Evolutionary conservation across 768 basidiomycete species (phyloP).

Genomic region (Serendipita vermifera): DNA sequence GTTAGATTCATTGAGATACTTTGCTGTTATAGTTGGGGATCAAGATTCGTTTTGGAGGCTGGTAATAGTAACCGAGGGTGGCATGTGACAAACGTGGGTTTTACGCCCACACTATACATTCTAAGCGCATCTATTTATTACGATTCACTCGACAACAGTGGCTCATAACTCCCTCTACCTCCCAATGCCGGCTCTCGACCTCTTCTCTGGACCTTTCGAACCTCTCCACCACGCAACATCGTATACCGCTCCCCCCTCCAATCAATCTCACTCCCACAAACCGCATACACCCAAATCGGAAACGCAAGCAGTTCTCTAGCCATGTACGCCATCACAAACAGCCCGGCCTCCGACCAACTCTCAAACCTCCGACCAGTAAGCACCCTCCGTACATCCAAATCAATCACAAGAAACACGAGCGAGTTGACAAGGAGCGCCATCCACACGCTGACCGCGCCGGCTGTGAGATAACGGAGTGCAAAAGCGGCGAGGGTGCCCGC

Average conservation of each 20-base stretch:
- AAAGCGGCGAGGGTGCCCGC: constrained; percentile 50
- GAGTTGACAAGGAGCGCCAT: constrained; percentile 19
- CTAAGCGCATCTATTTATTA: too few relatives aligned
- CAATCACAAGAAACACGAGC: constrained; percentile 58
- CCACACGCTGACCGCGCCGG: constrained; percentile 38
- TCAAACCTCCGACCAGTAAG: constrained; percentile 55
- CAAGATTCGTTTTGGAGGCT: too few relatives aligned
- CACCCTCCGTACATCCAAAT: constrained; percentile 70
- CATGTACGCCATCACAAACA: constrained; percentile 68
- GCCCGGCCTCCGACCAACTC: constrained; percentile 28
- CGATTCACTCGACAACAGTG: too few relatives aligned
- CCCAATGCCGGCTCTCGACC: too few relatives aligned
- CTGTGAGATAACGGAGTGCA: constrained; percentile 36
- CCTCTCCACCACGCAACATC: constrained; percentile 63
- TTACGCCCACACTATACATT: too few relatives aligned
- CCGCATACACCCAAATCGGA: constrained; percentile 76
- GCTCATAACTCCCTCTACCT: too few relatives aligned
- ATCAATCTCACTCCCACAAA: constrained; percentile 65
- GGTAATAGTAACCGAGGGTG: too few relatives aligned
- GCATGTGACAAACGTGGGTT: too few relatives aligned
- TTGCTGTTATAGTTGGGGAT: too few relatives aligned
- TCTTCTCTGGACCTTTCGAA: too few relatives aligned
- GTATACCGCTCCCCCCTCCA: constrained; percentile 81
- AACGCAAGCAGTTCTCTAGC: constrained; percentile 70
- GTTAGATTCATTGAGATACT: too few relatives aligned